phyloP scores from a whole-genome alignment of 1,284 basidiomycete genomes.

The Neonothopanus nambi region DNA sequence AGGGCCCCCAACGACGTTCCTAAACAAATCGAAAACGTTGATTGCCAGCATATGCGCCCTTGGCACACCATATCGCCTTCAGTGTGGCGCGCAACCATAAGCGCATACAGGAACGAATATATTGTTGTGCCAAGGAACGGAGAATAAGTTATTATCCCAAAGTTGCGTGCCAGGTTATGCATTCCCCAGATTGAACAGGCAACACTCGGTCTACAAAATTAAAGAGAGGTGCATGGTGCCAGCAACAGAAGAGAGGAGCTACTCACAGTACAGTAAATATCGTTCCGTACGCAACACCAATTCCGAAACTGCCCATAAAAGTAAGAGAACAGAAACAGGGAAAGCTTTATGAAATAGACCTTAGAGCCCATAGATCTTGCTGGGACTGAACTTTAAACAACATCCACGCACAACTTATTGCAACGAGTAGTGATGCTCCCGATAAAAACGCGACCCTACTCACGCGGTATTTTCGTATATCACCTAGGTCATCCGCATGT shows the following conservation, averaged over 20 bases:
- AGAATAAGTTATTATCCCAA: conserved; percentile 69
- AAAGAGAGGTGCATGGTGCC: conserved; percentile 3
- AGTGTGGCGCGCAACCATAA: conserved; percentile 53
- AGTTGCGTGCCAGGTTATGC: conserved; percentile 70
- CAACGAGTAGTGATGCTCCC: conserved; percentile 47
- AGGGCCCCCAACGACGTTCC: conserved; percentile 45
- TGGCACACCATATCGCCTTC: conserved; percentile 46
- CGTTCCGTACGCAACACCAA: conserved; percentile 66
- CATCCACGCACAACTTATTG: conserved; percentile 54
- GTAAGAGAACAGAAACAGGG: conserved; percentile 8
- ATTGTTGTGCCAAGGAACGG: conserved; percentile 71
- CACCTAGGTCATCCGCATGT: conserved; percentile 21
- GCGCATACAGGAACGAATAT: conserved; percentile 77
- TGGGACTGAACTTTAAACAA: conserved; percentile 47
- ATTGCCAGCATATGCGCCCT: conserved; percentile 62
- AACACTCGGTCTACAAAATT: conserved; percentile 58
- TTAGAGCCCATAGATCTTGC: conserved; percentile 59
- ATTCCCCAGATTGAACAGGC: conserved; percentile 70
- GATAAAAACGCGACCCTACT: conserved; percentile 64
- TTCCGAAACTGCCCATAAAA: conserved; percentile 46
- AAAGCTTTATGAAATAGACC: conserved; percentile 36
- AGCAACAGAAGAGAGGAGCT: neutral
- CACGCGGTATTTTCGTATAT: conserved; percentile 45
- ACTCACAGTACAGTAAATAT: conserved; percentile 71
- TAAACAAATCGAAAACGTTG: conserved; percentile 59